phyloP scores from a whole-genome alignment of 106 monocot genomes.

The Acanthochlamys bracteata region DNA sequence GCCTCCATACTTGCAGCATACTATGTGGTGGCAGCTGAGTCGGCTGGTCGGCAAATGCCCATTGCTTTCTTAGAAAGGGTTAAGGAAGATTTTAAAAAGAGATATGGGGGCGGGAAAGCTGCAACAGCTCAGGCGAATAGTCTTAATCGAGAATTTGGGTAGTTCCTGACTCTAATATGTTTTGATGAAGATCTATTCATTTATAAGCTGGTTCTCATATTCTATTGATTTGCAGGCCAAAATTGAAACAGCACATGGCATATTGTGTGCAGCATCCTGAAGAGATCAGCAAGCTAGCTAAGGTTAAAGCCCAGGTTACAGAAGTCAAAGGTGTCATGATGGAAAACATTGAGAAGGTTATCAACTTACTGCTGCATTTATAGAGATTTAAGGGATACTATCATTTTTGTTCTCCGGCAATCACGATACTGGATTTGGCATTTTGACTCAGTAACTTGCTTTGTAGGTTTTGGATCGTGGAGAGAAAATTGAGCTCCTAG shows the following conservation, averaged over 20 bases:
- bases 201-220: neutral
- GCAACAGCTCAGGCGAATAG: slow-evolving; percentile 50
- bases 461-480: slow-evolving; percentile 70
- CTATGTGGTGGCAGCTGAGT: slow-evolving; percentile 69
- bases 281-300: slow-evolving; percentile 65
- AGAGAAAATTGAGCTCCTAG: slow-evolving; percentile 71
- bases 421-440: neutral
- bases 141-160: slow-evolving; percentile 73
- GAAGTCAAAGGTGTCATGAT: slow-evolving; percentile 84
- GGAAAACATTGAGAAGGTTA: slow-evolving; percentile 84
- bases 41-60: slow-evolving; percentile 59
- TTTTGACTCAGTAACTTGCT: neutral
- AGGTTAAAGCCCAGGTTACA: slow-evolving; percentile 82
- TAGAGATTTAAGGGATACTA: neutral
- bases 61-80: slow-evolving; percentile 75
- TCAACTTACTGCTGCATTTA: neutral
- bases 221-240: slow-evolving; percentile 30
- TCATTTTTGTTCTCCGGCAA: neutral
- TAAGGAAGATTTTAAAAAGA: slow-evolving; percentile 70
- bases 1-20: slow-evolving; percentile 38
- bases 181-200: neutral
- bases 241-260: slow-evolving; percentile 85
- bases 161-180: neutral
- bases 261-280: slow-evolving; percentile 82
- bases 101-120: slow-evolving; percentile 77